These are phyloP conservation scores for Hygrocybe coccinea DNA, from an alignment of 768 basidiomycete species.

Conservation along the genomic window DNA sequence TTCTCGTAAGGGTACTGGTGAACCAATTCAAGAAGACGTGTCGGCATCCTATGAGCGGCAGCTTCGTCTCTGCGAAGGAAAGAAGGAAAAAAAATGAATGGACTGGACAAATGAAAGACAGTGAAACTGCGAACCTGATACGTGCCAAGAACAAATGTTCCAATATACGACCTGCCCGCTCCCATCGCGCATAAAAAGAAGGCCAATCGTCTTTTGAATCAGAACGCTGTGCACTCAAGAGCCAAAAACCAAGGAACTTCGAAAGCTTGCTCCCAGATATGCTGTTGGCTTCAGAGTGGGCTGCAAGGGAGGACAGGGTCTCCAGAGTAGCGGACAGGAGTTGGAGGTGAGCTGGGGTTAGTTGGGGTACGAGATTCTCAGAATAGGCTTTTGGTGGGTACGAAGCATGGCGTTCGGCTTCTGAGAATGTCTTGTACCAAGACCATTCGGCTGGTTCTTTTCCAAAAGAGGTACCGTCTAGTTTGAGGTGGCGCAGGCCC, in stretches of 20 bases:
- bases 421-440: conserved; percentile 67
- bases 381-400: conserved; percentile 65
- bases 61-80: conserved; percentile 47
- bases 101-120: conserved; percentile 1
- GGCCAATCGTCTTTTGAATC: conserved; percentile 55
- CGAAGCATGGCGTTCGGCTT: conserved; percentile 52
- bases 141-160: conserved; percentile 74
- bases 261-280: conserved; percentile 75
- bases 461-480: conserved; percentile 59
- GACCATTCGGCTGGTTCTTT: conserved; percentile 38
- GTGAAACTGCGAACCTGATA: conserved; percentile 49
- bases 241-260: conserved; percentile 70
- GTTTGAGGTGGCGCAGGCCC: conserved; percentile 68
- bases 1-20: conserved; percentile 60
- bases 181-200: conserved; percentile 71
- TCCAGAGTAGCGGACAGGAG: conserved; percentile 55
- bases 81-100: background rate
- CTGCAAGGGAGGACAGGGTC: conserved; percentile 63
- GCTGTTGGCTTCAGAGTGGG: conserved; percentile 66
- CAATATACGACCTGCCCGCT: conserved; percentile 61
- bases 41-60: conserved; percentile 52
- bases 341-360: conserved; percentile 55
- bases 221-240: conserved; percentile 47
- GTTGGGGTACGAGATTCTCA: conserved; percentile 50
- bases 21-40: conserved; percentile 65